Base-by-base conservation (phyloP, 2,329 filamentous ascomycete species). In the Diplocarpon mali region DNA sequence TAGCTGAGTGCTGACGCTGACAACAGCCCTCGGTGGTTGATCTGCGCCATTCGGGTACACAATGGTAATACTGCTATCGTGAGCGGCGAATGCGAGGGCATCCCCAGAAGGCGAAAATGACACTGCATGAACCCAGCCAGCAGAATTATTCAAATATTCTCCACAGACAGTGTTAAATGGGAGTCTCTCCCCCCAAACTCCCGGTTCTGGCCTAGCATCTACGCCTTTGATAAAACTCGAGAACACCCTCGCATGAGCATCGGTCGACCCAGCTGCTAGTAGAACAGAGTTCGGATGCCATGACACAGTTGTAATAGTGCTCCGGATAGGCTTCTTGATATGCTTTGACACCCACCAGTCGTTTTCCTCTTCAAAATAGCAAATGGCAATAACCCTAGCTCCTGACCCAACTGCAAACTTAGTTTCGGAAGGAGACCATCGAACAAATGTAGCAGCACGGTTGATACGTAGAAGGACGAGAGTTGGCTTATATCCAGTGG, bases 311-410 rank as follows among this genome's bases (percentile, higher is more conserved):
- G 92, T 96, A 59, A 98, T 90, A 46, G 92, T 98, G 64, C 88
- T 95, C 55, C 90, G 85, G 59, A 98, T 94, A 15, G 92, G 92
- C 76, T 96, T 98, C 78, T 96, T 96, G 62, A 98, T 69, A 68
- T 98, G 92, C 74, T 98, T 98, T 31, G 89, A 95, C 35, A 98
- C 90, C 92, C 92, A 98, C 92, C 92, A 98, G 71, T 98, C 89
- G 67, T 98, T 95, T 67, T 98, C 92, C 64, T 95, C 86, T 63
- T 98, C 92, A 58, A 98, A 98, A 71, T 96, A 96, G 73, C 92
- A 98, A 57, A 96, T 77, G 34, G 92, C 88, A 59, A 98, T 95
- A 53, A 95, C 84, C 52, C 92, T 82, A 57, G 95, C 92, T 50
- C 92, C 92, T 24, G 89, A 95, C 49, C 92, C 92, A 20, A 96